These are phyloP conservation scores for Annulohypoxylon stygium DNA, from an alignment of 495 filamentous ascomycete species.

Conservation along the genomic window DNA sequence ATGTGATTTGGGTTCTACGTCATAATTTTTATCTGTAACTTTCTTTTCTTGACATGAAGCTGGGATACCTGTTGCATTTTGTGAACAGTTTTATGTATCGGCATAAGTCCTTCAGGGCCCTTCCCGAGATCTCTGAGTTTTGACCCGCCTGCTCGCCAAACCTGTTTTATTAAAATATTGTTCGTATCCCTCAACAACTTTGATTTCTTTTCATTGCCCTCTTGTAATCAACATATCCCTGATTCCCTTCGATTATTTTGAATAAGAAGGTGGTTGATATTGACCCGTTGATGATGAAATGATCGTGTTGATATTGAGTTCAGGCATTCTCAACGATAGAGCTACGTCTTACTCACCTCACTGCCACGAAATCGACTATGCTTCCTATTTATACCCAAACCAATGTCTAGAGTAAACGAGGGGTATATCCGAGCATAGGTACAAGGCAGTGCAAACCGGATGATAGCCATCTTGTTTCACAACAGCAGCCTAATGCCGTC, in stretches of 20 bases:
- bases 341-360: not conserved
- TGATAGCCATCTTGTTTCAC: not conserved
- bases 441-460: not conserved
- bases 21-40: conserved; percentile 8
- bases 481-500: not conserved
- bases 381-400: not conserved
- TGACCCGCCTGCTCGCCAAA: not conserved
- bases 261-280: not conserved
- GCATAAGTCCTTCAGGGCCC: not conserved
- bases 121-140: not conserved
- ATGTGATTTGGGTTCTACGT: conserved; percentile 4
- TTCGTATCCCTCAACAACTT: not conserved
- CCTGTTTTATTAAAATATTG: not conserved
- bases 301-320: not conserved
- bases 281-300: not conserved
- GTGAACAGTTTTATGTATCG: not conserved
- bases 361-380: not conserved
- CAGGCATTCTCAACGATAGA: not conserved
- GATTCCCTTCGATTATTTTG: not conserved
- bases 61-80: not conserved
- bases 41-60: not conserved
- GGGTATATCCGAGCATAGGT: not conserved
- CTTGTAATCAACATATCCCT: not conserved
- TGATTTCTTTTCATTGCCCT: not conserved
- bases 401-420: not conserved